A percentile compares a stretch with the other conserved stretches of the same genome.
Conservation (phyloP, 495 filamentous ascomycete species). For the Alectoria sarmentosa region DNA sequence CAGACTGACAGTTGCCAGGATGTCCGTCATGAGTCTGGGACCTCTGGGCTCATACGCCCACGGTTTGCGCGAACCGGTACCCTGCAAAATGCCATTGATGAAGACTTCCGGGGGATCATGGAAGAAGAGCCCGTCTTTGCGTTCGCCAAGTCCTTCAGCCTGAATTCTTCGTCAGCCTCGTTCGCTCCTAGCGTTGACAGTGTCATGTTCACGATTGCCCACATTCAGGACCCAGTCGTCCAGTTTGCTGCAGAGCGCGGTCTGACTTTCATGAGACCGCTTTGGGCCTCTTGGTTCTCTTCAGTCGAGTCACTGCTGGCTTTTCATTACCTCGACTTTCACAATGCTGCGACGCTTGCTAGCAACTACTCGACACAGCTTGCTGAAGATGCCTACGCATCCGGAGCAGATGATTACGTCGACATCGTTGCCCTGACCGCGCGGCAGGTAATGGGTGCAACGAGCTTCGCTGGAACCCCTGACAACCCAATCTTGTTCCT, state of each 20-base stretch:
- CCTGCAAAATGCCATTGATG: slow-evolving; percentile 59
- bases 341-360: slow-evolving; percentile 53
- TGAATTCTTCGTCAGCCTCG: slow-evolving; percentile 30
- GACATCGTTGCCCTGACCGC: slow-evolving; percentile 85
- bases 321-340: slow-evolving; percentile 71
- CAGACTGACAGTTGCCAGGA: slow-evolving; percentile 36
- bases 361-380: slow-evolving; percentile 75
- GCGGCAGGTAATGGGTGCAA: slow-evolving; percentile 88
- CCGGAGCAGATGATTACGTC: slow-evolving; percentile 62
- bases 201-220: slow-evolving; percentile 74
- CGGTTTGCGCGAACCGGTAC: slow-evolving; percentile 63
- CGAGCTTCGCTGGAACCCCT: slow-evolving; percentile 79
- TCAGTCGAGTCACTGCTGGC: slow-evolving; percentile 55
- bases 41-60: slow-evolving; percentile 59
- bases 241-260: slow-evolving; percentile 82
- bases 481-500: slow-evolving; percentile 79
- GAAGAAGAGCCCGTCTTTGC: slow-evolving; percentile 88
- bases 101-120: slow-evolving; percentile 60
- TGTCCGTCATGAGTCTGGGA: slow-evolving; percentile 62
- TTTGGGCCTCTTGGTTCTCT: slow-evolving; percentile 75
- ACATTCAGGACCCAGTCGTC: slow-evolving; percentile 75
- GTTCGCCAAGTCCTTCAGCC: slow-evolving; percentile 74
- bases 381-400: slow-evolving; percentile 61
- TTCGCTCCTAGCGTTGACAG: slow-evolving; percentile 35
- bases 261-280: slow-evolving; percentile 72